These are phyloP conservation scores for Globisporangium radiosum DNA, from an alignment of 352 stramenopile genomes.

Conservation along the genomic window DNA sequence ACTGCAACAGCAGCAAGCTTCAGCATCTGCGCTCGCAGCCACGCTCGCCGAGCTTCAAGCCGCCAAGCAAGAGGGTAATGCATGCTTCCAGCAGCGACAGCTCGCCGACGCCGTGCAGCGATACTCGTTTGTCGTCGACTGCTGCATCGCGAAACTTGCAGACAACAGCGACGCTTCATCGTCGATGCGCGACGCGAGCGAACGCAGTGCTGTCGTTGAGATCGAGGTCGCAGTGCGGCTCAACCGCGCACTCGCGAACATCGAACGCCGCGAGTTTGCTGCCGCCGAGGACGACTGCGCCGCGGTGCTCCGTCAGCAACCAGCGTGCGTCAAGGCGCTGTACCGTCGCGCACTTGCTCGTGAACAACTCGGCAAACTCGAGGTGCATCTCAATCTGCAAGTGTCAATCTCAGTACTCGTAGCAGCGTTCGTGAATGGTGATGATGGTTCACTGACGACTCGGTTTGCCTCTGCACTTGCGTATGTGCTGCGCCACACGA, in stretches of 20 bases:
- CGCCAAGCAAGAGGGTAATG: slow-evolving; percentile 55
- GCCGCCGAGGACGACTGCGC: slow-evolving; percentile 67
- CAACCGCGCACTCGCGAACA: slow-evolving; percentile 55
- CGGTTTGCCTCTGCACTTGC: too few relatives aligned
- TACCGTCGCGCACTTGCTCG: slow-evolving; percentile 81
- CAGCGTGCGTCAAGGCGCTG: slow-evolving; percentile 81
- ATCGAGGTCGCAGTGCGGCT: slow-evolving; percentile 50
- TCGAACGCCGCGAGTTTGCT: slow-evolving; percentile 21
- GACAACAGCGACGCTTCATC: not conserved
- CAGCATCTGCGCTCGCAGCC: too few relatives aligned
- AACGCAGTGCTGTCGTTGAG: slow-evolving; percentile 5
- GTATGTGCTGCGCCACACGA: too few relatives aligned
- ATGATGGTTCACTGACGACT: too few relatives aligned
- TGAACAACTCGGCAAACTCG: slow-evolving; percentile 57
- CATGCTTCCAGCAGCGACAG: slow-evolving; percentile 37
- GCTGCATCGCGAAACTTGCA: slow-evolving; percentile 2
- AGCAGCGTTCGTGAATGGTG: too few relatives aligned
- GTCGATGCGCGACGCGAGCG: not conserved
- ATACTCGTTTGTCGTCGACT: slow-evolving; percentile 37
- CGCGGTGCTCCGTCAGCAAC: slow-evolving; percentile 55
- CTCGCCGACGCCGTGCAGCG: slow-evolving; percentile 36
- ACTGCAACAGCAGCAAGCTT: not conserved
- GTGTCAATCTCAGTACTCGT: too few relatives aligned
- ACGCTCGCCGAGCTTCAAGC: slow-evolving; percentile 21
- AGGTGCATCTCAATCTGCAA: slow-evolving; percentile 17